Evolutionary conservation across 768 basidiomycete genomes (phyloP), one percentile per base, ranked within the genome.

Genomic region (Termitomyces sp.): DNA sequence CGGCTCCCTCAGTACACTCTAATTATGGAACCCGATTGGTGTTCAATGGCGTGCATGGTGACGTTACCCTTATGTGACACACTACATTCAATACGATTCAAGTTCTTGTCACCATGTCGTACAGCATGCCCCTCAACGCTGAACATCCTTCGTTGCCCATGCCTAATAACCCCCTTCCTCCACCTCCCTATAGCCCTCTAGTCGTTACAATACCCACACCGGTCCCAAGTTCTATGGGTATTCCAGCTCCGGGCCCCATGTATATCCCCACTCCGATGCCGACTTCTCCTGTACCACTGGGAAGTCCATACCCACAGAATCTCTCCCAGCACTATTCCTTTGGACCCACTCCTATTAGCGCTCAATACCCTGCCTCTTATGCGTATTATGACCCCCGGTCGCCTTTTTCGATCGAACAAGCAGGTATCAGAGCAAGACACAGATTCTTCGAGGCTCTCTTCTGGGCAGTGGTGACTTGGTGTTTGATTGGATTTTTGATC

Each of bases 351-450:
- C 76, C 72, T 14, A 65, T 73, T n/a, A 73, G 71, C 23, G 54
- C 63, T n/a, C 72, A 72, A 57, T 62, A 66, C 2, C 58, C 72
- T 9, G 63, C 76, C 21, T 73, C 73, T 37, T 73, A 75, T 51
- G 70, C 71, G 23, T 76, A 78, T 64, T 74, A 77, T 58, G 76
- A 73, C 49, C 62, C 69, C 21, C 64, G 62, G 16, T 72, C 71
- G n/a, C 63, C 65, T 32, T 59, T 69, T 31, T 68, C 69, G 31
- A 54, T 69, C 25, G 51, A 61, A 16, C 64, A 62, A 10, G 74
- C 75, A 27, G 75, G 73, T 62, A 45, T 64, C 3, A 65, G 77
- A 50, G 77, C 77, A 23, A 65, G 71, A 37, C 62, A 66, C 67
- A 66, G 78, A 62, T 78, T 79, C 62, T 62, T 69, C 8, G 65